phyloP scores from a whole-genome alignment of 768 basidiomycete genomes.

The Kwoniella sp. region DNA sequence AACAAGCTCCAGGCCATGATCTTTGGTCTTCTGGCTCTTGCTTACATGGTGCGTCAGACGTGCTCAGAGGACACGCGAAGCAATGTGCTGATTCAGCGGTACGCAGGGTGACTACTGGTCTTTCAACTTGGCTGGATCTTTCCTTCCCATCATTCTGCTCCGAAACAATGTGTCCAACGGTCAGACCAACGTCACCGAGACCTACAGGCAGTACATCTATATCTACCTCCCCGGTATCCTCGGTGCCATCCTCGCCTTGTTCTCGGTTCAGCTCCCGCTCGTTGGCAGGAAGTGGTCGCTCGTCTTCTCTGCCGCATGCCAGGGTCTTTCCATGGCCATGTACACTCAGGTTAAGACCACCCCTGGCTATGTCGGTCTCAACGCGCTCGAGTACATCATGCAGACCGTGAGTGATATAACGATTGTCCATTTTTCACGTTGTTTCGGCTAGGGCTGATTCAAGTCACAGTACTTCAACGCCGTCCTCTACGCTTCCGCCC shows the following conservation, averaged over 20 bases:
- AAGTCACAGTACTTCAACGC: conserved; percentile 44
- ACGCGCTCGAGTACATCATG: conserved; percentile 47
- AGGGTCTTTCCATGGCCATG: conserved; percentile 46
- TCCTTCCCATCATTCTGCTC: conserved; percentile 50
- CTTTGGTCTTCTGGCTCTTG: conserved; percentile 40
- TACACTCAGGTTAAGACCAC: conserved; percentile 45
- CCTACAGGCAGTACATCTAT: conserved; percentile 49
- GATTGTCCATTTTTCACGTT: neutral
- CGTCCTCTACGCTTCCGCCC: conserved; percentile 49
- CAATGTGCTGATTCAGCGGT: neutral
- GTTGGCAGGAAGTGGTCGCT: conserved; percentile 44
- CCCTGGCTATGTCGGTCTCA: conserved; percentile 43
- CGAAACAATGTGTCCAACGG: conserved; percentile 44
- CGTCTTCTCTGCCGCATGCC: conserved; percentile 39
- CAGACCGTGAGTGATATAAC: conserved; percentile 35
- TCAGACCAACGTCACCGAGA: conserved; percentile 41
- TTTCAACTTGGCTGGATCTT: conserved; percentile 49
- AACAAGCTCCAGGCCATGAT: conserved; percentile 44
- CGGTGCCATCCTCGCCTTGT: conserved; percentile 40
- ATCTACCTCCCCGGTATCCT: conserved; percentile 47
- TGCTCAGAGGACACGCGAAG: too few relatives aligned
- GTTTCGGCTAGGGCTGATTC: too few relatives aligned
- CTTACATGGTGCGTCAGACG: conserved; percentile 42
- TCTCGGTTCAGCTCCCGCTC: conserved; percentile 41
- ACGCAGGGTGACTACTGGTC: conserved; percentile 42